These are phyloP conservation scores for Didymella pomorum DNA, from an alignment of 2,329 filamentous ascomycete genomes.

Conservation along the genomic window DNA sequence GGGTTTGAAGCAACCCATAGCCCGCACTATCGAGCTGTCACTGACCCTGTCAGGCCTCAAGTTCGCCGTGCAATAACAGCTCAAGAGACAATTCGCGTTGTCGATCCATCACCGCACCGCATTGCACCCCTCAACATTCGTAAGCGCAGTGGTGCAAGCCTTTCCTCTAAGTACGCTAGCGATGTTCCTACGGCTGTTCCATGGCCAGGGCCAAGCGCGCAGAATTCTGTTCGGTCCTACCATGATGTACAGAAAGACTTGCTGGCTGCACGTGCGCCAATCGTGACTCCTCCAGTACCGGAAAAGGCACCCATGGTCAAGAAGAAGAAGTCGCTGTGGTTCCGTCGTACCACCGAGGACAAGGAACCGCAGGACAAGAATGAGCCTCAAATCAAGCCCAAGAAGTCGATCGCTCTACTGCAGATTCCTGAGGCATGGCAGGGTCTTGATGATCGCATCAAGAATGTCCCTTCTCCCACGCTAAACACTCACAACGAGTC, in stretches of 20 bases:
- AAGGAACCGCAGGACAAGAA: constrained; percentile 40
- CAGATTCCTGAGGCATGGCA: constrained; percentile 50
- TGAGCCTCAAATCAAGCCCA: constrained; percentile 41
- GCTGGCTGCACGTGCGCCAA: constrained; percentile 27
- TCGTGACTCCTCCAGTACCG: constrained; percentile 21
- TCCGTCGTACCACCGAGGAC: constrained; percentile 48
- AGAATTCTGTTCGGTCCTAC: constrained; percentile 28
- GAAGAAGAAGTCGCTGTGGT: constrained; percentile 59
- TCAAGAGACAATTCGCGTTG: constrained; percentile 63
- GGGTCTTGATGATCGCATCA: constrained; percentile 47
- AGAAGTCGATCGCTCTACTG: constrained; percentile 35
- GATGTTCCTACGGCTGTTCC: constrained; percentile 26
- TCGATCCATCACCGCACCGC: constrained; percentile 60
- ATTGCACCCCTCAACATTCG: constrained; percentile 65
- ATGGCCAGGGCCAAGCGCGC: constrained; percentile 26
- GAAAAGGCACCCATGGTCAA: constrained; percentile 41
- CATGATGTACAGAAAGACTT: constrained; percentile 33
- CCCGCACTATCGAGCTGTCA: constrained; percentile 52
- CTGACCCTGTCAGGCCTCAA: constrained; percentile 51
- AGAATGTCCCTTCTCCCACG: constrained; percentile 23
- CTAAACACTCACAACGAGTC: constrained; percentile 13
- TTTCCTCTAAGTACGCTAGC: constrained; percentile 29
- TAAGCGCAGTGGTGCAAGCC: constrained; percentile 55
- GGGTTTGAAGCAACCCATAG: constrained; percentile 37
- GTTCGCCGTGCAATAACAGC: constrained; percentile 38